A percentile compares a stretch with the other conserved stretches of the same genome.
These are phyloP conservation scores for Smallanthus sonchifolius DNA, from an alignment of 129 eudicot genomes.

Conservation along the genomic window DNA sequence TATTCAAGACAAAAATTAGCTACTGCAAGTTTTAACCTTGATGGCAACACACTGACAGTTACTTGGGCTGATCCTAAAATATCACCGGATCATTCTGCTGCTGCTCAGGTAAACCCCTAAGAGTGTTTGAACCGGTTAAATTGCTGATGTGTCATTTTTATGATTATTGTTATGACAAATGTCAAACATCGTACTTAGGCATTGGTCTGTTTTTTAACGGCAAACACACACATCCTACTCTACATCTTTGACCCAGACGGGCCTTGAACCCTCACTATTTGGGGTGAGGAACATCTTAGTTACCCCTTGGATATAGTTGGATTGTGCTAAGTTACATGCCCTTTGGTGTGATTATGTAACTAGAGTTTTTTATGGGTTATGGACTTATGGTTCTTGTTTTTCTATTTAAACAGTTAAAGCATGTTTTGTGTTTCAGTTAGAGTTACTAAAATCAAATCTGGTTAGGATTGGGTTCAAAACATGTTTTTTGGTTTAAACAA, in stretches of 20 bases:
- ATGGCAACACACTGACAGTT: slow-evolving; percentile 89
- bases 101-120: slow-evolving; percentile 61
- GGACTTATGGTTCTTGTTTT: not conserved
- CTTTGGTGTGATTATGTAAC: not conserved
- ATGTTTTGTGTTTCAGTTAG: not conserved
- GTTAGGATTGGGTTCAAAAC: too few species aligned
- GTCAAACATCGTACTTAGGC: not conserved
- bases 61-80: slow-evolving; percentile 98
- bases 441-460: too few species aligned
- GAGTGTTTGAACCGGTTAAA: not conserved
- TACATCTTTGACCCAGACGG: not conserved
- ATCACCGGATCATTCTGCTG: slow-evolving; percentile 80
- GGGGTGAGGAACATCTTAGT: not conserved
- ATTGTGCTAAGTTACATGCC: too few species aligned
- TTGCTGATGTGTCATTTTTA: not conserved
- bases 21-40: slow-evolving; percentile 72
- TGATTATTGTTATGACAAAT: not conserved
- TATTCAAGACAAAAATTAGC: slow-evolving; percentile 89
- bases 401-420: not conserved
- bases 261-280: not conserved
- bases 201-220: not conserved
- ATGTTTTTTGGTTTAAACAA: not conserved
- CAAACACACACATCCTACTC: not conserved
- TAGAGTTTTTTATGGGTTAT: not conserved
- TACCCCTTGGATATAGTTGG: not conserved